Percentiles rank a stretch among this genome's conserved stretches.
These are phyloP conservation scores for Diplodia sapinea DNA, from an alignment of 2,329 filamentous ascomycete species.

Conservation along the genomic window DNA sequence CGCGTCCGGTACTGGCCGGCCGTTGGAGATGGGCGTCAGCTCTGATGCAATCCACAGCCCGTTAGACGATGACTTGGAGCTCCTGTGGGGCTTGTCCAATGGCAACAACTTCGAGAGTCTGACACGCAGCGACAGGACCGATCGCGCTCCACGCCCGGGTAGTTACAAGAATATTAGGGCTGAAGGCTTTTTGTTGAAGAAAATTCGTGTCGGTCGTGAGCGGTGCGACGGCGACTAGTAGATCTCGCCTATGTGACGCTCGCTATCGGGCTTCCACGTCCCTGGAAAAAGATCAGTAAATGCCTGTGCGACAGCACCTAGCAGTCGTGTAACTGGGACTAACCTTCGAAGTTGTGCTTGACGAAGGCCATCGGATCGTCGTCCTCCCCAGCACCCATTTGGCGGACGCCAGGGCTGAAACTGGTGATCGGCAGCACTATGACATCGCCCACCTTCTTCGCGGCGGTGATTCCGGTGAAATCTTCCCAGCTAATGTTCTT, in stretches of 20 bases:
- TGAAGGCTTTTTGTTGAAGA: conserved; percentile 24
- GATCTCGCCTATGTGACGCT: conserved; percentile 68
- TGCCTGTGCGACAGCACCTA: background rate
- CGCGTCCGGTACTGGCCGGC: background rate
- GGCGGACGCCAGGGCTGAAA: conserved; percentile 91
- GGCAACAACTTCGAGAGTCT: conserved; percentile 1
- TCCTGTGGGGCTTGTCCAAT: background rate
- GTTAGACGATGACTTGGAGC: conserved; percentile 2
- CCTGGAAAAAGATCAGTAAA: conserved; percentile 53
- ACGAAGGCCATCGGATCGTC: conserved; percentile 98
- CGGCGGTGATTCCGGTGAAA: conserved; percentile 83
- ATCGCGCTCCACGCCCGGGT: conserved; percentile 23
- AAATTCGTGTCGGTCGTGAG: conserved; percentile 31
- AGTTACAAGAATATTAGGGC: conserved; percentile 23
- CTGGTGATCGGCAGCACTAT: conserved; percentile 94
- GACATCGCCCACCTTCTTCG: conserved; percentile 91
- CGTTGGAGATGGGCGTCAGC: background rate
- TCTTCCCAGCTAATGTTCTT: conserved; percentile 82
- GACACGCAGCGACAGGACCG: conserved; percentile 9
- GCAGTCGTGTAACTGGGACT: conserved; percentile 39
- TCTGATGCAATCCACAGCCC: background rate
- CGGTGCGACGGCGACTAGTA: conserved; percentile 1
- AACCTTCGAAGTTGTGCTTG: conserved; percentile 95
- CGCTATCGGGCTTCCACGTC: conserved; percentile 76
- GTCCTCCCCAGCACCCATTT: conserved; percentile 87